These are phyloP conservation scores for Plasmodium sp. DNA, from an alignment of 169 alveolate species.

Conservation along the genomic window DNA sequence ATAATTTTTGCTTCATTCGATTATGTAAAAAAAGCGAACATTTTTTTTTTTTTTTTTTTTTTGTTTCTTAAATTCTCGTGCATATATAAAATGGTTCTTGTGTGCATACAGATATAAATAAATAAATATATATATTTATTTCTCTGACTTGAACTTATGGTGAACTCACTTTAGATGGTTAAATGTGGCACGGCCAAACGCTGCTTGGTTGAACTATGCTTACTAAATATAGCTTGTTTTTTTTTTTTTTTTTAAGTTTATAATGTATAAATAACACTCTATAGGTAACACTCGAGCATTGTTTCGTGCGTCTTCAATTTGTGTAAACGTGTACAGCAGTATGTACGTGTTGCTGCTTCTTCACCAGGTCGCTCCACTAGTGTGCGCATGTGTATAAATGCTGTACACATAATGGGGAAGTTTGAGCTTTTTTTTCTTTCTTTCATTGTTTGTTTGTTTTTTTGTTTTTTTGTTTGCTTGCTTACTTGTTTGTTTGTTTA, in stretches of 20 bases:
- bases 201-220: neutral
- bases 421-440: neutral
- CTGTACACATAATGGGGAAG: neutral
- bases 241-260: neutral
- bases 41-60: slow-evolving; percentile 8
- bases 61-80: neutral
- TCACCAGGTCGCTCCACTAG: neutral
- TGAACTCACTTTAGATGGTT: neutral
- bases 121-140: too few relatives aligned
- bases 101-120: neutral
- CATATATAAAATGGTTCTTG: neutral
- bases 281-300: neutral
- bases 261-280: neutral
- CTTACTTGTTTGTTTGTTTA: too few relatives aligned
- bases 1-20: neutral
- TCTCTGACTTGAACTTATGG: neutral
- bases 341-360: neutral
- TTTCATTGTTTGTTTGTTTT: neutral
- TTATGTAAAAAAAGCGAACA: neutral
- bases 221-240: neutral
- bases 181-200: neutral
- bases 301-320: neutral
- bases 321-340: neutral
- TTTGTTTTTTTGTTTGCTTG: neutral
- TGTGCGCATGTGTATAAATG: neutral